phyloP scores from a whole-genome alignment of 2,329 filamentous ascomycete species.

The Mariannaea sp. region DNA sequence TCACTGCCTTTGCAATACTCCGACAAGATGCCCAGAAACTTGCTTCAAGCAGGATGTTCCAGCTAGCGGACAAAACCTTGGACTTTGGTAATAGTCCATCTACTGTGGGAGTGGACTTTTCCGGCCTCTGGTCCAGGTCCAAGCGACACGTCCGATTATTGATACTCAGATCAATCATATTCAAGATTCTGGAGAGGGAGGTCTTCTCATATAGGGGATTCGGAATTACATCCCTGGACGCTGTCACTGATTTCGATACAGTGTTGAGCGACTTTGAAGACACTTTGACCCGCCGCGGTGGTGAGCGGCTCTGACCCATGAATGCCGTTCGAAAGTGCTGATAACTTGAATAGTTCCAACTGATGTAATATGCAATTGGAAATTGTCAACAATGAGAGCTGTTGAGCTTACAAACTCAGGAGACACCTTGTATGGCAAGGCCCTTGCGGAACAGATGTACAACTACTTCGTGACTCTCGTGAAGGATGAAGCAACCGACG shows the following conservation, averaged over 20 bases:
- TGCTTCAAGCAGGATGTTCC: not conserved
- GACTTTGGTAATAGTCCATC: not conserved
- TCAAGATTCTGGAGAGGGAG: not conserved
- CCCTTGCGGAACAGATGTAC: conserved; percentile 4
- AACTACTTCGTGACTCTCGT: not conserved
- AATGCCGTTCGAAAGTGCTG: not conserved
- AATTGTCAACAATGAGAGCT: conserved; percentile 5
- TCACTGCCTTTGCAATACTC: not conserved
- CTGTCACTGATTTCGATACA: not conserved
- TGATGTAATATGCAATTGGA: conserved; percentile 8
- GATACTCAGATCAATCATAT: conserved; percentile 1
- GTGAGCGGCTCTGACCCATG: not conserved
- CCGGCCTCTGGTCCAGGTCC: not conserved
- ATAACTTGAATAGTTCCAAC: not conserved
- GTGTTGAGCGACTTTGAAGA: conserved; percentile 1
- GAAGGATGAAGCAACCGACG: not conserved
- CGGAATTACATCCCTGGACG: not conserved
- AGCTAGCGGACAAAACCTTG: not conserved
- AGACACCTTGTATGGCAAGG: not conserved
- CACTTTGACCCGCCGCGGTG: not conserved
- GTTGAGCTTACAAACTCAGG: not conserved
- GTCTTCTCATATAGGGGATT: not conserved
- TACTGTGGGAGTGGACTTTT: not conserved
- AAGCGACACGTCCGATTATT: not conserved
- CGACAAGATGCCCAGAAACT: conserved; percentile 4